These are phyloP conservation scores for Kuraishia piskuri DNA, from an alignment of 805 yeast species.

Conservation along the genomic window DNA sequence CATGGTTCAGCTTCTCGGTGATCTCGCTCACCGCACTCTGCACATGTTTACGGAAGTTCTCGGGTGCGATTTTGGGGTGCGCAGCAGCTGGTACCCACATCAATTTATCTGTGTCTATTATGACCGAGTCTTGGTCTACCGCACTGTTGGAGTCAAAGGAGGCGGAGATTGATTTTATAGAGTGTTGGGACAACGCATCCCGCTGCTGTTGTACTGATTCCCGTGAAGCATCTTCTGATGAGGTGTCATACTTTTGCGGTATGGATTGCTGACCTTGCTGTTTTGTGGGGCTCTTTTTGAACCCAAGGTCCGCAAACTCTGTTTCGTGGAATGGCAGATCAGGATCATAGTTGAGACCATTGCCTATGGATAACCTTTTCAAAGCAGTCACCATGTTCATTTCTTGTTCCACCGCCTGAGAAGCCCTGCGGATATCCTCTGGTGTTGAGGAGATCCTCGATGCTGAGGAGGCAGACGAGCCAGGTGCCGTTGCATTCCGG, in stretches of 20 bases:
- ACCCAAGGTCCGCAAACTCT: slow-evolving; percentile 12
- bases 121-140: slow-evolving; percentile 9
- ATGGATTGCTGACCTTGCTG: not conserved
- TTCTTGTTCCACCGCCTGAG: slow-evolving; percentile 69
- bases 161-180: not conserved
- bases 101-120: slow-evolving; percentile 35
- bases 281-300: slow-evolving; percentile 8
- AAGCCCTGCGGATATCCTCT: slow-evolving; percentile 46
- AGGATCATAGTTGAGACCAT: slow-evolving; percentile 54
- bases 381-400: slow-evolving; percentile 64
- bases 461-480: not conserved
- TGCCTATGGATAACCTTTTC: slow-evolving; percentile 66
- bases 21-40: slow-evolving; percentile 48
- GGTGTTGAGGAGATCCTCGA: slow-evolving; percentile 5
- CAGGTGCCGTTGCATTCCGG: not conserved
- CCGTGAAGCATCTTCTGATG: slow-evolving; percentile 8
- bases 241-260: not conserved
- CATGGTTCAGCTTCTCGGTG: slow-evolving; percentile 27
- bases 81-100: slow-evolving; percentile 95
- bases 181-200: not conserved
- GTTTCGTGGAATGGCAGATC: slow-evolving; percentile 43
- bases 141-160: not conserved
- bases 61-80: slow-evolving; percentile 95
- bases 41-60: slow-evolving; percentile 64
- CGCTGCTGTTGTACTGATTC: slow-evolving; percentile 7